Conservation (phyloP, 2,329 filamentous ascomycete species). For the Paraphoma chrysanthemicola region DNA sequence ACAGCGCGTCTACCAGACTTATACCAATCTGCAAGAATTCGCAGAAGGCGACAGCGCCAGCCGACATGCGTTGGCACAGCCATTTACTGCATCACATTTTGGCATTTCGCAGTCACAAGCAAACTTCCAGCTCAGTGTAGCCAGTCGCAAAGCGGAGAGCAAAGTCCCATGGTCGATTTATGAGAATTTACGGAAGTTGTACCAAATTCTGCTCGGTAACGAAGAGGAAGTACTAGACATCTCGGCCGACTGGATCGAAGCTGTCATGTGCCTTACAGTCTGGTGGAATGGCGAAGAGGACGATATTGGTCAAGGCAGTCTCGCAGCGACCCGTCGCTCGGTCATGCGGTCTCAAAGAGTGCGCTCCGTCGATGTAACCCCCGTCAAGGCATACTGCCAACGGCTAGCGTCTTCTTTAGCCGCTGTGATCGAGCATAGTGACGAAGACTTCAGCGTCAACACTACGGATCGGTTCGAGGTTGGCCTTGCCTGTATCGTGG, state of each 20-base stretch:
- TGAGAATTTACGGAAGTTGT: slow-evolving; percentile 80
- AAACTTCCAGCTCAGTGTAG: slow-evolving; percentile 70
- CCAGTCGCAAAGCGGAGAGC: slow-evolving; percentile 77
- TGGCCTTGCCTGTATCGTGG: slow-evolving; percentile 79
- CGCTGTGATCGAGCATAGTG: slow-evolving; percentile 68
- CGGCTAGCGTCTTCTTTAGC: slow-evolving; percentile 76
- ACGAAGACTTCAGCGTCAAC: slow-evolving; percentile 75
- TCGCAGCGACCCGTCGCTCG: slow-evolving; percentile 54
- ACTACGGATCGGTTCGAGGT: slow-evolving; percentile 78
- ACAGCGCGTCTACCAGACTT: slow-evolving; percentile 71
- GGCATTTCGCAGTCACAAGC: slow-evolving; percentile 53
- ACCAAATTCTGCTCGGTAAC: slow-evolving; percentile 80
- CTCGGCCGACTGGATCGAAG: slow-evolving; percentile 92
- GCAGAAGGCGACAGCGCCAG: slow-evolving; percentile 74
- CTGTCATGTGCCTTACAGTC: slow-evolving; percentile 78
- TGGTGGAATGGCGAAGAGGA: slow-evolving; percentile 88
- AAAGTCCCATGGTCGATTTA: slow-evolving; percentile 90
- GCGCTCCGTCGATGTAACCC: slow-evolving; percentile 58
- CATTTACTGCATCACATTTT: slow-evolving; percentile 53
- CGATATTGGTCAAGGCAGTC: slow-evolving; percentile 50
- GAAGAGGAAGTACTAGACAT: slow-evolving; percentile 76
- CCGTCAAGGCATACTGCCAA: slow-evolving; percentile 74
- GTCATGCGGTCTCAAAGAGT: slow-evolving; percentile 50
- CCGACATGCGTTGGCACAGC: slow-evolving; percentile 50
- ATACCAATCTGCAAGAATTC: slow-evolving; percentile 76